A percentile compares a stretch with the other conserved stretches of the same genome.
Conservation (phyloP, 345 rosid genomes). For the Rhodamnia argentea region DNA sequence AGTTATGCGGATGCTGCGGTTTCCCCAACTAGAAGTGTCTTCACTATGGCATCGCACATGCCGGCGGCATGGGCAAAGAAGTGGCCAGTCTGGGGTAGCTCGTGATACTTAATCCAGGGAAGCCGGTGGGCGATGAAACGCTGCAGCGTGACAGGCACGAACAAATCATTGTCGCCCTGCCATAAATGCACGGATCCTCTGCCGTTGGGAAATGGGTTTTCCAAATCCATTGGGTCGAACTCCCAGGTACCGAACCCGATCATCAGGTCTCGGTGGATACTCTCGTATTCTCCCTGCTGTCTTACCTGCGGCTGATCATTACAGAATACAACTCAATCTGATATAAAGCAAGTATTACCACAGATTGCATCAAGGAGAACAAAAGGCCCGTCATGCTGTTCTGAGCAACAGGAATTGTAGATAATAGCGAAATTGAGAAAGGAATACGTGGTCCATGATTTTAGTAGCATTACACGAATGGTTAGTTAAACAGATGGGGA, state of each 20-base stretch:
- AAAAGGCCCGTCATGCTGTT: neutral
- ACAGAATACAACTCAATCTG: neutral
- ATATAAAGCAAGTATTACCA: neutral
- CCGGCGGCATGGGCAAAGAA: slow-evolving; percentile 32
- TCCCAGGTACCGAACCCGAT: slow-evolving; percentile 53
- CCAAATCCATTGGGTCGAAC: slow-evolving; percentile 40
- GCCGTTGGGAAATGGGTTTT: slow-evolving; percentile 30
- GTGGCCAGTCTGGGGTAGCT: slow-evolving; percentile 49
- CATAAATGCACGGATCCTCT: slow-evolving; percentile 50
- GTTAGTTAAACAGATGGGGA: neutral
- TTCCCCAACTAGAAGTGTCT: slow-evolving; percentile 24
- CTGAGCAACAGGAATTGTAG: neutral
- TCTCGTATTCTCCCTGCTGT: slow-evolving; percentile 55
- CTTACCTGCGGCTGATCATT: slow-evolving; percentile 13
- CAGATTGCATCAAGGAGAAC: neutral
- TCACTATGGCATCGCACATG: slow-evolving; percentile 28
- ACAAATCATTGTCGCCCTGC: slow-evolving; percentile 52
- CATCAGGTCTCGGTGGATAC: slow-evolving; percentile 36
- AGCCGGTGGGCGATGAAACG: slow-evolving; percentile 38
- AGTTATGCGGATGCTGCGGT: neutral
- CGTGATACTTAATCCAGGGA: slow-evolving; percentile 57
- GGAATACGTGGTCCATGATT: neutral
- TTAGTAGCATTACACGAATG: neutral
- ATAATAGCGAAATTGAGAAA: neutral
- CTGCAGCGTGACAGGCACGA: slow-evolving; percentile 42